Evolutionary conservation across 176 grass and related monocot species (phyloP).

Genomic region (Saccharum officinarum): DNA sequence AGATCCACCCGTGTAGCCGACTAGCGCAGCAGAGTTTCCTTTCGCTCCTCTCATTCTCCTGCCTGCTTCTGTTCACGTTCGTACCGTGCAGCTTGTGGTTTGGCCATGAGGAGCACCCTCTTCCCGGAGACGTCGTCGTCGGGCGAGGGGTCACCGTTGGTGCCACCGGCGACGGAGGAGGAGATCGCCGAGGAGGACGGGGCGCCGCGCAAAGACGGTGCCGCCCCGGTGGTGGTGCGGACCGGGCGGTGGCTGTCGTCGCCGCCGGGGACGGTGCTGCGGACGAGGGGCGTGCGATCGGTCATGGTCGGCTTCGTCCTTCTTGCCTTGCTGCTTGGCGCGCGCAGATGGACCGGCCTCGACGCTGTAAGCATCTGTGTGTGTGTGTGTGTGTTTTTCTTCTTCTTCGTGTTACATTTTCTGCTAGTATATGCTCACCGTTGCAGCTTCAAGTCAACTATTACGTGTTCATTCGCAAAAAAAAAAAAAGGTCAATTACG

Average conservation of each 20-base stretch:
- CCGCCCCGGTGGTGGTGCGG: neutral
- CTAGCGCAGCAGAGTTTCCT: neutral
- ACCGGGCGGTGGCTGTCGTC: too few relatives aligned
- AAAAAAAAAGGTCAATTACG: neutral
- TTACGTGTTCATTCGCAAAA: neutral
- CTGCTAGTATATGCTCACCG: neutral
- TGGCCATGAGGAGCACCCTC: neutral
- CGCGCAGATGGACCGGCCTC: constrained; percentile 18
- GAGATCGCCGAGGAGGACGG: neutral
- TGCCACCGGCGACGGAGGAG: neutral
- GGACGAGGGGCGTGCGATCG: neutral
- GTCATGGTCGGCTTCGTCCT: constrained; percentile 23
- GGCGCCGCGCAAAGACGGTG: neutral
- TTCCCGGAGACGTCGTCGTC: neutral
- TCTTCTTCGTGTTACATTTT: neutral
- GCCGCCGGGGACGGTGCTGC: neutral
- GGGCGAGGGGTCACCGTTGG: neutral
- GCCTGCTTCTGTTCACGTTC: neutral
- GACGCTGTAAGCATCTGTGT: constrained; percentile 17
- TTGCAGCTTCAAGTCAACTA: neutral
- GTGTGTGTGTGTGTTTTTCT: too few relatives aligned
- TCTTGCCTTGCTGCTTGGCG: constrained; percentile 20
- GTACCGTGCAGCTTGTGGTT: neutral
- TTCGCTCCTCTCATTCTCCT: neutral
- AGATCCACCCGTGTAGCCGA: neutral